A percentile compares a stretch with the other conserved stretches of the same genome.
Conservation (phyloP, 139 green algal genomes). For the Tetradesmus lagerheimii region DNA sequence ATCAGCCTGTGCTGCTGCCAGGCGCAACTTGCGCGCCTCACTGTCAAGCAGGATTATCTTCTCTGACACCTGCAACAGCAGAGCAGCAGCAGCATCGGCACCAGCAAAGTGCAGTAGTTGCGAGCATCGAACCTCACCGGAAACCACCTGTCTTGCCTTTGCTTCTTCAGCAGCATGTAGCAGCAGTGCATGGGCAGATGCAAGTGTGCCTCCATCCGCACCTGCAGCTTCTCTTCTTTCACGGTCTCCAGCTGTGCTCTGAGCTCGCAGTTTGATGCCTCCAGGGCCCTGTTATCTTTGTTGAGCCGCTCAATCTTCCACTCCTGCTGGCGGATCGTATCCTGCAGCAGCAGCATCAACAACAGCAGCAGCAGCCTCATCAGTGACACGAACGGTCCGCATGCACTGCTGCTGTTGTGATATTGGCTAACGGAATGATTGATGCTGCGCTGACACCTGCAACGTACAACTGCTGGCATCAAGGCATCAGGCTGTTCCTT, state of each 20-base stretch:
- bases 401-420: too few species aligned
- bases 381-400: background rate
- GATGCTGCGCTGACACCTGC: background rate
- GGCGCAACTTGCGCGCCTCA: constrained; percentile 55
- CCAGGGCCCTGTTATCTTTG: constrained; percentile 67
- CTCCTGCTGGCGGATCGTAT: constrained; percentile 64
- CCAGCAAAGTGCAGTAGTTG: too few species aligned
- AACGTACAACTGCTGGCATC: background rate
- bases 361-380: too few species aligned
- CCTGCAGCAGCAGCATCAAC: constrained; percentile 40
- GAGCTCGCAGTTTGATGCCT: constrained; percentile 65
- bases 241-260: constrained; percentile 58
- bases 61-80: constrained; percentile 65
- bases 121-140: too few species aligned
- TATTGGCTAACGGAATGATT: too few species aligned
- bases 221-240: constrained; percentile 74
- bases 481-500: too few species aligned
- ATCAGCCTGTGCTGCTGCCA: constrained; percentile 40
- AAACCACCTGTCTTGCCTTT: too few species aligned
- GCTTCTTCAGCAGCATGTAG: background rate
- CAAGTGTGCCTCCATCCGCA: constrained; percentile 29
- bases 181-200: background rate
- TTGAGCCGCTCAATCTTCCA: constrained; percentile 75
- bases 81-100: background rate
- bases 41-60: constrained; percentile 72